Percentiles rank a stretch among this genome's conserved stretches.
phyloP scores from a whole-genome alignment of 1,139 yeast genomes.

The Yamadazyma triangularis region DNA sequence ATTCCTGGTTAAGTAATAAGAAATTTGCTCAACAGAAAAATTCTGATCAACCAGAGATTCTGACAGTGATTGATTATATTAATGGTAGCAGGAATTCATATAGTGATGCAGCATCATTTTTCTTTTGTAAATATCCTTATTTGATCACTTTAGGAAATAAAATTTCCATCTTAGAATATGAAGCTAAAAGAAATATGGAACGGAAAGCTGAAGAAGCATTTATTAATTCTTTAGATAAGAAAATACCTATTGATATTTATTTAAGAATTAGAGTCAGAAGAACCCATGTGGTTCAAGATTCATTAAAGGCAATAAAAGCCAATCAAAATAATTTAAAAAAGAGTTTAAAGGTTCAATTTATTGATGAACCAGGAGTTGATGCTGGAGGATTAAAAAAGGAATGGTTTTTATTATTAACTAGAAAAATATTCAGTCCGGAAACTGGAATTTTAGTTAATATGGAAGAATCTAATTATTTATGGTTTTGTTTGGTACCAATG shows the following conservation, averaged over 20 bases:
- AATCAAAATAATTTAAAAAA: constrained; percentile 67
- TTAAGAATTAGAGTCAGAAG: constrained; percentile 68
- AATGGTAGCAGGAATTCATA: constrained; percentile 32
- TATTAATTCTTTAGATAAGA: constrained; percentile 63
- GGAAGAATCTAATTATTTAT: constrained; percentile 66
- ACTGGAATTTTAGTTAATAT: constrained; percentile 60
- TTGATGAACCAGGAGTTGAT: constrained; percentile 88
- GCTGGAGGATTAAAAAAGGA: constrained; percentile 93
- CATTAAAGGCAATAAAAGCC: constrained; percentile 58
- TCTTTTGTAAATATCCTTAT: constrained; percentile 83
- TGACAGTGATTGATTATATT: constrained; percentile 42
- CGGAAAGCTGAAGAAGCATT: constrained; percentile 88
- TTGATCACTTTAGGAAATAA: constrained; percentile 78
- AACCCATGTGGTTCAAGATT: constrained; percentile 64
- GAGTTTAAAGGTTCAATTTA: constrained; percentile 70
- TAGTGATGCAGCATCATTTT: constrained; percentile 31
- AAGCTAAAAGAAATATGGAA: constrained; percentile 80
- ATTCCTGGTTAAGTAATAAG: constrained; percentile 60
- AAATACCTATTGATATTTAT: constrained; percentile 60
- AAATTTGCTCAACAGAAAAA: constrained; percentile 7
- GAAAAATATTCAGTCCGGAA: constrained; percentile 62
- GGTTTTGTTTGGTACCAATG: constrained; percentile 60
- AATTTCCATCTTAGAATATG: constrained; percentile 75
- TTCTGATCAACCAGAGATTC: constrained; percentile 24
- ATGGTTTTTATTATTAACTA: constrained; percentile 78